These are phyloP conservation scores for Pistacia atlantica DNA, from an alignment of 345 rosid species.

Conservation along the genomic window DNA sequence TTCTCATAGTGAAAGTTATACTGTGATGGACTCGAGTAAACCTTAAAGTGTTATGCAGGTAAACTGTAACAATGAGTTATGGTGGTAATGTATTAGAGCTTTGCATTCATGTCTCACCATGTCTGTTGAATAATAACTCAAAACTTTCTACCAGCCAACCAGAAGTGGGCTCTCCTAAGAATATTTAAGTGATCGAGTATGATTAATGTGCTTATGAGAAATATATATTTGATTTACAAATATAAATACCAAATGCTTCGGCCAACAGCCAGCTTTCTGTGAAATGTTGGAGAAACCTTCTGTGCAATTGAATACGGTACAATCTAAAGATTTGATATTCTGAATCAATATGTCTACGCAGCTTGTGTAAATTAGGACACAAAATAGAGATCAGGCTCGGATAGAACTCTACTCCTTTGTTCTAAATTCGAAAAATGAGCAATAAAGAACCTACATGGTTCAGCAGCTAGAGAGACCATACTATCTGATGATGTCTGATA, in stretches of 20 bases:
- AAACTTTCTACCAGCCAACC: not conserved
- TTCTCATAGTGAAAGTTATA: not conserved
- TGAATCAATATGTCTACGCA: not conserved
- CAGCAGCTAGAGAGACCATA: not conserved
- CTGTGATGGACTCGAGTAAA: not conserved
- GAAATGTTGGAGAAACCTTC: not conserved
- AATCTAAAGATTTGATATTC: not conserved
- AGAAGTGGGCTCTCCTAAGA: not conserved
- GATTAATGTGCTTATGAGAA: not conserved
- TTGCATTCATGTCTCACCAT: not conserved
- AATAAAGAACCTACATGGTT: not conserved
- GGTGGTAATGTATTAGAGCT: not conserved
- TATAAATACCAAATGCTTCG: not conserved
- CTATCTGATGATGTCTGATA: not conserved
- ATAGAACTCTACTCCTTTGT: too few species aligned
- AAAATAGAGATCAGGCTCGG: too few species aligned
- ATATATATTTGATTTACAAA: too few species aligned
- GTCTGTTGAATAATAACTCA: not conserved
- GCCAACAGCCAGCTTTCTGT: not conserved
- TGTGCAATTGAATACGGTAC: not conserved
- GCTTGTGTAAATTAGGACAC: too few species aligned
- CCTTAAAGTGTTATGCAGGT: not conserved
- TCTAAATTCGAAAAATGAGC: not conserved
- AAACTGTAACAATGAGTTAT: not conserved
- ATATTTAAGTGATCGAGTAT: too few species aligned